These are phyloP conservation scores for Haematococcus sp. DNA, from an alignment of 139 green algal species.

Conservation along the genomic window DNA sequence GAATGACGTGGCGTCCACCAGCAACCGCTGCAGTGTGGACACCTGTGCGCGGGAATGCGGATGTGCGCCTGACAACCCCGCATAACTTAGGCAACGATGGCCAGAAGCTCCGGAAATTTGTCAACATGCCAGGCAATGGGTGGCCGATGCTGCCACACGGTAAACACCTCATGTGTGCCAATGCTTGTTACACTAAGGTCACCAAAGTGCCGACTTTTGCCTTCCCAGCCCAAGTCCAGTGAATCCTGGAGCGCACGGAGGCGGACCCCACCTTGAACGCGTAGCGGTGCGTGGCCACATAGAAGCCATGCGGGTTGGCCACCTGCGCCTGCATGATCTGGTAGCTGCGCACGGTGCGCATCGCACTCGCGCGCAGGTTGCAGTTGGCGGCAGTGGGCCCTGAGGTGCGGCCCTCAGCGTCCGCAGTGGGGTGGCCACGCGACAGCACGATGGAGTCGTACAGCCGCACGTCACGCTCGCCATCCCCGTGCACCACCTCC, in stretches of 20 bases:
- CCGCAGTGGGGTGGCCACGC: not conserved
- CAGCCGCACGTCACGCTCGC: slow-evolving; percentile 19
- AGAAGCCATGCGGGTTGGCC: slow-evolving; percentile 19
- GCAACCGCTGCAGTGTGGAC: slow-evolving; percentile 20
- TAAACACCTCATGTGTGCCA: too few relatives aligned
- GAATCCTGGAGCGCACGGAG: too few relatives aligned
- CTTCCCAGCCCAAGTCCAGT: too few relatives aligned
- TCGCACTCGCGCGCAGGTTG: slow-evolving; percentile 24
- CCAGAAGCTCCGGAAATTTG: too few relatives aligned
- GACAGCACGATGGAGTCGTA: slow-evolving; percentile 29
- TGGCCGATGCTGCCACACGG: too few relatives aligned
- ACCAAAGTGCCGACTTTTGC: too few relatives aligned
- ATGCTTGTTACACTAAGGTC: too few relatives aligned
- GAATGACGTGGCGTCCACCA: slow-evolving; percentile 21
- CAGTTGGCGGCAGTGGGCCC: slow-evolving; percentile 1
- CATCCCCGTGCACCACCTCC: slow-evolving; percentile 22
- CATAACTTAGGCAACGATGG: too few relatives aligned
- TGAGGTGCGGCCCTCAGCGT: too few relatives aligned
- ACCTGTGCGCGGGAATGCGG: too few relatives aligned
- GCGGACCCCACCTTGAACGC: slow-evolving; percentile 23
- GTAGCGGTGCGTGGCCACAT: slow-evolving; percentile 28
- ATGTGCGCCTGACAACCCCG: too few relatives aligned
- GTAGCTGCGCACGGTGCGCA: slow-evolving; percentile 34
- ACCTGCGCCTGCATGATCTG: slow-evolving; percentile 20
- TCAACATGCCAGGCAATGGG: too few relatives aligned